A percentile compares a stretch with the other conserved stretches of the same genome.
Conservation (phyloP, 768 basidiomycete species). For the Tricholoma sp. region DNA sequence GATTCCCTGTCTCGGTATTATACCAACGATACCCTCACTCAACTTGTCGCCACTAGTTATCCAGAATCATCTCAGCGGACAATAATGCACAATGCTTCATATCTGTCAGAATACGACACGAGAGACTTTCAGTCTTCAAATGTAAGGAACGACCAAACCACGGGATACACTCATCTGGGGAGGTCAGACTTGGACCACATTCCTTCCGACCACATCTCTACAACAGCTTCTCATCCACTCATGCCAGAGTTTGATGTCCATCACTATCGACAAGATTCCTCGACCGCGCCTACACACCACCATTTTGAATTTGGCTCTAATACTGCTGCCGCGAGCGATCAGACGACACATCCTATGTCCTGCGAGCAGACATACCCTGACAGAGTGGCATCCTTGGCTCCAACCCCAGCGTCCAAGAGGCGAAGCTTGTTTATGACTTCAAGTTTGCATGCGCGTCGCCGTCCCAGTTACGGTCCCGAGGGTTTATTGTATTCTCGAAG, state of each 20-base stretch:
- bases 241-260: not conserved
- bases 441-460: not conserved
- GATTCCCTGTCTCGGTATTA: not conserved
- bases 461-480: not conserved
- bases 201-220: not conserved
- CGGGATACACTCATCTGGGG: not conserved
- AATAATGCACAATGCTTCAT: not conserved
- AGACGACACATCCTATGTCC: not conserved
- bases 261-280: not conserved
- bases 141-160: not conserved
- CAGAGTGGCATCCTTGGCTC: not conserved
- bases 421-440: not conserved
- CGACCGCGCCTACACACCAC: not conserved
- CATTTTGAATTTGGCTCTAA: not conserved
- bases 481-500: not conserved
- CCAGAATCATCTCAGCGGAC: conserved; percentile 20
- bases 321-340: not conserved
- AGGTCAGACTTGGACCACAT: conserved; percentile 1
- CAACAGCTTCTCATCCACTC: not conserved
- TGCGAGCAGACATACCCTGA: not conserved
- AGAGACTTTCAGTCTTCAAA: not conserved
- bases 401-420: not conserved
- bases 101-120: not conserved
- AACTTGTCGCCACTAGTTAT: conserved; percentile 6
- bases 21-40: not conserved